These are phyloP conservation scores for Aspergillus quadrilineatus DNA, from an alignment of 2,329 filamentous ascomycete species.

Conservation along the genomic window DNA sequence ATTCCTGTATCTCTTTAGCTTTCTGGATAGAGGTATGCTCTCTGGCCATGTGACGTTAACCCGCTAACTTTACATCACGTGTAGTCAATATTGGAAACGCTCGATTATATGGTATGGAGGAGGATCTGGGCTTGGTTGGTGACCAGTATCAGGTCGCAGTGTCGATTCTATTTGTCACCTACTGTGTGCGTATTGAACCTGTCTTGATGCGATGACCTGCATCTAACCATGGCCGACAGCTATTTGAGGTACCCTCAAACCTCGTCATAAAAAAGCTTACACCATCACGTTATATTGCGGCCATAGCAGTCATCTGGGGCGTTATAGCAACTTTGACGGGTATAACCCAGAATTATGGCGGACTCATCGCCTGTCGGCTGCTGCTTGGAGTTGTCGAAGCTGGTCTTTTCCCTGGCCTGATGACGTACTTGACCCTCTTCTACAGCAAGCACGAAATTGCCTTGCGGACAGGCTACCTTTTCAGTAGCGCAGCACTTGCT, in stretches of 20 bases:
- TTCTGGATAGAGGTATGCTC: constrained; percentile 60
- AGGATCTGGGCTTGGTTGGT: constrained; percentile 60
- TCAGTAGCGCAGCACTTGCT: constrained; percentile 63
- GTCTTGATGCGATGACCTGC: not conserved
- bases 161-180: constrained; percentile 68
- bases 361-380: constrained; percentile 63
- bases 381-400: constrained; percentile 62
- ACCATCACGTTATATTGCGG: constrained; percentile 57
- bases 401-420: constrained; percentile 66
- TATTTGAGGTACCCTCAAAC: constrained; percentile 65
- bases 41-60: not conserved
- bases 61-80: constrained; percentile 18
- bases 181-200: constrained; percentile 41
- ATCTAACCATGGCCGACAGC: constrained; percentile 23
- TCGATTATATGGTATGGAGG: constrained; percentile 62
- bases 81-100: constrained; percentile 72
- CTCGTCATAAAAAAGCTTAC: constrained; percentile 63
- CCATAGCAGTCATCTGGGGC: constrained; percentile 50
- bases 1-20: constrained; percentile 67
- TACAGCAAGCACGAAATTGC: constrained; percentile 73
- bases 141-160: constrained; percentile 69
- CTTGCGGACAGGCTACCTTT: constrained; percentile 70
- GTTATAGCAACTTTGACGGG: constrained; percentile 56
- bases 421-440: constrained; percentile 72
- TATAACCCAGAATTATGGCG: constrained; percentile 63